A percentile compares a stretch with the other conserved stretches of the same genome.
Conservation (phyloP, 179 eudicot species). For the Dionaea muscipula region DNA sequence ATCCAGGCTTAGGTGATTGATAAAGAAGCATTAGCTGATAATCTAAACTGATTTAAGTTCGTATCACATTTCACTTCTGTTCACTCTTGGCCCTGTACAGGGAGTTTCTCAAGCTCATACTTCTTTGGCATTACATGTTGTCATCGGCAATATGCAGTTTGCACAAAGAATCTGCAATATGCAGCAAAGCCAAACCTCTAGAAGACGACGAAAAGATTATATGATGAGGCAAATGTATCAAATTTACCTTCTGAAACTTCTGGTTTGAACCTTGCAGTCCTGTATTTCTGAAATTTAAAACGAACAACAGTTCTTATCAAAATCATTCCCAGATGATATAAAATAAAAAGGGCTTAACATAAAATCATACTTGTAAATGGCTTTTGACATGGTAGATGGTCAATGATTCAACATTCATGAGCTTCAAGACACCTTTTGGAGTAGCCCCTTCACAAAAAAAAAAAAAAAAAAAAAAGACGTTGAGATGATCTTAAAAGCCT, state of each 20-base stretch:
- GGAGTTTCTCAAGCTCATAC: too few relatives aligned
- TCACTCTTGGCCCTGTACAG: too few relatives aligned
- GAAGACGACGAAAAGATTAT: too few relatives aligned
- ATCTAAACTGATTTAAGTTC: too few relatives aligned
- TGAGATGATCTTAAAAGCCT: background rate
- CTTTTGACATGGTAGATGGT: slow-evolving; percentile 58
- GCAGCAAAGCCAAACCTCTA: too few relatives aligned
- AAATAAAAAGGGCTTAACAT: background rate
- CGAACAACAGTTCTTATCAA: slow-evolving; percentile 4
- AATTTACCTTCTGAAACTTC: slow-evolving; percentile 37
- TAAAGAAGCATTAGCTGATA: too few relatives aligned
- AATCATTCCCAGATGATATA: background rate
- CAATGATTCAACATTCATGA: slow-evolving; percentile 46
- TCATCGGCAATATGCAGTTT: too few relatives aligned
- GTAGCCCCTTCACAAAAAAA: slow-evolving; percentile 33
- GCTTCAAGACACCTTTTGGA: slow-evolving; percentile 47
- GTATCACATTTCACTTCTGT: too few relatives aligned
- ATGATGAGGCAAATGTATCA: background rate
- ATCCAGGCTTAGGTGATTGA: too few relatives aligned
- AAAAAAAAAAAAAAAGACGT: background rate
- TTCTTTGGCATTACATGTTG: too few relatives aligned
- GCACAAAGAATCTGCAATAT: too few relatives aligned
- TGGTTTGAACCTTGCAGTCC: slow-evolving; percentile 45
- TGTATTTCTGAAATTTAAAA: slow-evolving; percentile 31
- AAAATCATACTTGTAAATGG: slow-evolving; percentile 37